Evolutionary conservation across 768 basidiomycete genomes (phyloP), one percentile per base, ranked within the genome.

Genomic region (Lentinula aciculospora): DNA sequence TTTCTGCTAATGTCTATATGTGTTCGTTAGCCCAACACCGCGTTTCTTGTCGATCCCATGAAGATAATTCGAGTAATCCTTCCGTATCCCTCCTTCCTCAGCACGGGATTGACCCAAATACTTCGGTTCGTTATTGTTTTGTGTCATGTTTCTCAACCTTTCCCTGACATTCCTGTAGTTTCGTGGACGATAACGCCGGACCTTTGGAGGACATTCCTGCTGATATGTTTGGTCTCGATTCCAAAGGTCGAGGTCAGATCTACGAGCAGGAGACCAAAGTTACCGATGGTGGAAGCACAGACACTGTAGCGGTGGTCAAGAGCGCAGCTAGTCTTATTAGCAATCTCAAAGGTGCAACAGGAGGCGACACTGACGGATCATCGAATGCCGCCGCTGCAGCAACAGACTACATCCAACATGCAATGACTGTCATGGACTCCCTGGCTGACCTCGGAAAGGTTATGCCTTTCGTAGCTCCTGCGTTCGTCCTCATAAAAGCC

Each of bases 391-490:
- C 48, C 21, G 19, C 56, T 37, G 21, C 9, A 31, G 31, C 56
- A 3, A 45, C 56, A 48, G 44, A 56, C 19, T 57, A 57, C 44
- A 51, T 74, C 34, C 47, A 65, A 19, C 62, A 62, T 21, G 74
- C 74, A 6, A 57, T 72, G 39, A 67, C 71, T 51, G 64, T 74
- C 10, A 60, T 72, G 10, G 65, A 63, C 34, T 58, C 62, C 17
- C 63, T 76, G 37, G 66, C 74, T 34, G 74, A 74, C 60, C 51
- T 74, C 19, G 74, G 73, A 9, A 69, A 65, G 54, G 67, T 68
- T 2, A 39, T 76, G 8, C 75, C 74, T 15, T 73, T 74, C 61
- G 61, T 76, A 21, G 69, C 72, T 0, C 74, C 75, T 1, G 74
- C 71, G 2, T 74, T 75, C 58, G 66, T 75, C 34, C 54, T 76